Conservation (phyloP, 192 early-diverging fungal genomes). For the Coemansia sp. region DNA sequence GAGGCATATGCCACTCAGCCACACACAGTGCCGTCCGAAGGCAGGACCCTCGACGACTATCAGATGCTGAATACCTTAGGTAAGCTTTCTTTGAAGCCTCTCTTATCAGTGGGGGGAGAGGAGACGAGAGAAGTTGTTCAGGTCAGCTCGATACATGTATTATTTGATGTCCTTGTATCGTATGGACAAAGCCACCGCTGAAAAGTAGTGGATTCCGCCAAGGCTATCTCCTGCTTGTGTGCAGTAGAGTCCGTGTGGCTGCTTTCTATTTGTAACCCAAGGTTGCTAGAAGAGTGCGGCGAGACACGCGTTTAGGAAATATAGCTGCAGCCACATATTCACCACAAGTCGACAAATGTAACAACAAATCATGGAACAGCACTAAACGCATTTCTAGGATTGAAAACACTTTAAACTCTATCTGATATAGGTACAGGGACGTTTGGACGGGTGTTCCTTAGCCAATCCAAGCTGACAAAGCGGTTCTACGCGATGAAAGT, state of each 20-base stretch:
- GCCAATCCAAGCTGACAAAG: slow-evolving; percentile 66
- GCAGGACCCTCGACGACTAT: slow-evolving; percentile 48
- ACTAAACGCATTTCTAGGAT: not conserved
- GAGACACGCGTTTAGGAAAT: not conserved
- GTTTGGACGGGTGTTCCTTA: slow-evolving; percentile 93
- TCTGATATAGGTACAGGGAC: slow-evolving; percentile 95
- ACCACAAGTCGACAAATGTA: not conserved
- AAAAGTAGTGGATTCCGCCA: too few relatives aligned
- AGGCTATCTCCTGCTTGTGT: too few relatives aligned
- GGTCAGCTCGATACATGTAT: too few relatives aligned
- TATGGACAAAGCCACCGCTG: too few relatives aligned
- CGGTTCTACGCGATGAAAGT: slow-evolving; percentile 87
- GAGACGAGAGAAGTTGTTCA: too few relatives aligned
- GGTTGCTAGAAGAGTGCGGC: not conserved
- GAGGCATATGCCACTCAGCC: not conserved
- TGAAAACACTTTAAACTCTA: not conserved
- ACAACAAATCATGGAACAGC: not conserved
- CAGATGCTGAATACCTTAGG: slow-evolving; percentile 54
- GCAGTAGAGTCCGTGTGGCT: not conserved
- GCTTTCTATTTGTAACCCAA: not conserved
- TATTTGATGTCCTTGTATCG: too few relatives aligned
- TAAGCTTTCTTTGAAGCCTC: slow-evolving; percentile 15
- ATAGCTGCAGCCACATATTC: not conserved
- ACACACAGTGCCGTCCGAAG: slow-evolving; percentile 19
- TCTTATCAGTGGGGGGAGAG: not conserved